phyloP scores from a whole-genome alignment of 345 rosid species.

The Hibiscus trionum region DNA sequence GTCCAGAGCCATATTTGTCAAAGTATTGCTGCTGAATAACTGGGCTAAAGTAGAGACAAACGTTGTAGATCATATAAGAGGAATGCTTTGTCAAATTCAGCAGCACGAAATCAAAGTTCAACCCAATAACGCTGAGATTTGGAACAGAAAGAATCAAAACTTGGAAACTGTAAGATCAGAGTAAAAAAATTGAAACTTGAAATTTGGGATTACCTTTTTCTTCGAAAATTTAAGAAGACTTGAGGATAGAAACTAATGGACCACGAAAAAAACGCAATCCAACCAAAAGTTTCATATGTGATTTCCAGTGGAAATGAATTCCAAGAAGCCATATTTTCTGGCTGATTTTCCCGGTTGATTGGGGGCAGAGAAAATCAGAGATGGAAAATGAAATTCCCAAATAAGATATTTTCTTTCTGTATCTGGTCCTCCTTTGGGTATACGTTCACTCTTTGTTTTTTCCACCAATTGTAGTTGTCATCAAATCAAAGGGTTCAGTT shows the following conservation, averaged over 20 bases:
- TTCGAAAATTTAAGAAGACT: slow-evolving; percentile 64
- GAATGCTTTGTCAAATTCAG: slow-evolving; percentile 92
- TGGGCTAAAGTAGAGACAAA: slow-evolving; percentile 76
- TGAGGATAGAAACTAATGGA: slow-evolving; percentile 90
- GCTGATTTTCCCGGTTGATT: neutral
- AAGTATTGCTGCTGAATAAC: slow-evolving; percentile 69
- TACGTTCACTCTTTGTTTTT: neutral
- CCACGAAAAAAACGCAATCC: slow-evolving; percentile 79
- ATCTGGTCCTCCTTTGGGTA: neutral
- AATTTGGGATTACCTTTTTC: slow-evolving; percentile 43
- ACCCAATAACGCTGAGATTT: slow-evolving; percentile 61
- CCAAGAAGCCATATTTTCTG: slow-evolving; percentile 58
- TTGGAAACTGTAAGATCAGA: neutral
- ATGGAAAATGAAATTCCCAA: neutral
- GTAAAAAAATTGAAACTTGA: neutral
- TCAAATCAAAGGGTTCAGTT: too few relatives aligned
- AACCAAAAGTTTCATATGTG: slow-evolving; percentile 58
- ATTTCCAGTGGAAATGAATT: slow-evolving; percentile 69
- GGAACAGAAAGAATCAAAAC: neutral
- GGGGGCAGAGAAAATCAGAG: neutral
- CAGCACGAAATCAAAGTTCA: slow-evolving; percentile 83
- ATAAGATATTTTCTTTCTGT: neutral
- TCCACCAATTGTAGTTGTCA: too few relatives aligned
- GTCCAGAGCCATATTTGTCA: slow-evolving; percentile 51
- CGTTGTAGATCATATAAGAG: slow-evolving; percentile 86